Base-by-base conservation (phyloP, 2,329 filamentous ascomycete genomes). In the Elsinoe perseae region DNA sequence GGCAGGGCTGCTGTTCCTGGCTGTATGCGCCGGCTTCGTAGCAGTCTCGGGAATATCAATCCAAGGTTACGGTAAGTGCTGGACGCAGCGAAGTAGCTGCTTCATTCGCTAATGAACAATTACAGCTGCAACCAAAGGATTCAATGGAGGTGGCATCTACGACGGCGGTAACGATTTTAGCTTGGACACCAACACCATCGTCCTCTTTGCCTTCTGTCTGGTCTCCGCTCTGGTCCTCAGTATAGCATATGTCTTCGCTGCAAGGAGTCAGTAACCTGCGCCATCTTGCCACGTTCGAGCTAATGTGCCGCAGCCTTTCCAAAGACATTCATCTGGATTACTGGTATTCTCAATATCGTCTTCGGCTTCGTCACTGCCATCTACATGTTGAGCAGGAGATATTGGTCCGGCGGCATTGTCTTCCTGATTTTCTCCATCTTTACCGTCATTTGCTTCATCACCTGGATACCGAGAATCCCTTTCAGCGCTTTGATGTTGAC, bases 401-500 rank as follows among this genome's bases (percentile, higher is more conserved):
- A 92, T 68, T 95, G 84, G 72, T 86, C 85, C 5, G 90, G 87
- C 9, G 92, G 88, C 32, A 92, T 96, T 38, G 85, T 95, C 0
- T 95, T 93, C 69, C 75, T 95, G 12, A 68, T 95, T 56, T 95
- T 96, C 66, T 78, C 81, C n/a, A 72, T 86, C 48, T 91, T 95
- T 71, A 80, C 86, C 58, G 80, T 89, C 56, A 78, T 95, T 66
- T 89, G 84, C 67, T 96, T 96, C 74, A 84, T 87, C 66, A 86
- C 82, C 50, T 97, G 92, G 91, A 92, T 92, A 56, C 85, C 82
- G 16, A 81, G 91, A 53, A 96, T 97, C 58, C 92, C 90, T 0
- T 96, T 95, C 70, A 90, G 86, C 7, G 88, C 89, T 0, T 75
- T 96, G 59, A 95, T 96, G 89, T 80, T 96, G 50, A 85, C 86